Base-by-base conservation (phyloP, 2,329 filamentous ascomycete genomes). In the Pestalotiopsis sp. region DNA sequence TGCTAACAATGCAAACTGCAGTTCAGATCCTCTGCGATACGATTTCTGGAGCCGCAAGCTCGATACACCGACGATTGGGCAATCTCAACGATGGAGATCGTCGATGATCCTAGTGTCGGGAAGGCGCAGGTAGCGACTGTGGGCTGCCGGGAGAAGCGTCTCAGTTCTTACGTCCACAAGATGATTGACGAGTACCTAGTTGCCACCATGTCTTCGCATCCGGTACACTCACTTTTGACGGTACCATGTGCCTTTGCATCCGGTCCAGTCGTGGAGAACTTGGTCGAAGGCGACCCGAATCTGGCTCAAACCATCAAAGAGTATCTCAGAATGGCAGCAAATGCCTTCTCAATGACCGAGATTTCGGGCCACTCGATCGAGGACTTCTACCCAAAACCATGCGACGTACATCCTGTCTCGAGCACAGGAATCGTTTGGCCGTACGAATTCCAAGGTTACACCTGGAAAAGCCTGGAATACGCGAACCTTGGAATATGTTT, bases 21-120 rank as follows among this genome's bases (percentile, higher is more conserved):
- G 60, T 44, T 63, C 38, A 63, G 40, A 48, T 40, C 60, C 39
- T 44, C 60, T 40, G 20, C 39, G 14, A 63, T 63, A 13, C 26
- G 60, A 63, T 63, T 44, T 39, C n/a, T 48, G 20, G 60, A 63
- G 40, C 60, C 60, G 20, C 60, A 22, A 63, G 60, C 22, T n/a
- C n/a, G 48, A 52, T 63, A 63, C 40, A n/a, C 38, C n/a, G 22
- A 24, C 40, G 39, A 48, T 20, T 63, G 60, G 60, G 60, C 39
- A 39, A 44, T 44, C 22, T 63, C 60, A 52, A 22, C 22, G 17
- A 63, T 63, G 60, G 40, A 63, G 24, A 48, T 63, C 24, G 60
- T 63, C 11, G 39, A 63, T 20, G 39, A 63, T 22, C 60, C 60
- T 9, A n/a, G n/a, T 22, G 35, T 63, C 35, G 10, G 11, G 4